Percentiles rank a stretch among this genome's conserved stretches.
phyloP scores from a whole-genome alignment of 441 rosid species.

The Aleurites moluccanus region DNA sequence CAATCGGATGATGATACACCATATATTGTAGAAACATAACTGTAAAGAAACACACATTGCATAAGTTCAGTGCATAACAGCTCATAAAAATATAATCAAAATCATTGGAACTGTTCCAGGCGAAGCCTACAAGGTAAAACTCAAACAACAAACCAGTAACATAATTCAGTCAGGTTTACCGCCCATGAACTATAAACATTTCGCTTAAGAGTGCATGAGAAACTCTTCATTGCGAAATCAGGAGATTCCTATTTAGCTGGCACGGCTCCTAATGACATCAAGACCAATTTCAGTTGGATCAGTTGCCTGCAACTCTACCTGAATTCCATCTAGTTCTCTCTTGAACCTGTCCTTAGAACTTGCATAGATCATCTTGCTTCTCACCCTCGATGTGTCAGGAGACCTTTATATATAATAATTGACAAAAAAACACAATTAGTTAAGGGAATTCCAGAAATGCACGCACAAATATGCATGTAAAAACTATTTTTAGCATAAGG shows the following conservation, averaged over 20 bases:
- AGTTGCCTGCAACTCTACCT: constrained; percentile 67
- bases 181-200: constrained; percentile 45
- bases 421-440: background rate
- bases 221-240: constrained; percentile 13
- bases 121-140: constrained; percentile 25
- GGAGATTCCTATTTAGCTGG: constrained; percentile 31
- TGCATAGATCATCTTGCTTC: constrained; percentile 74
- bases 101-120: constrained; percentile 25
- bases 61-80: constrained; percentile 29
- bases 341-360: constrained; percentile 70
- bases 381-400: constrained; percentile 55
- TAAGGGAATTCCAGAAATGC: background rate
- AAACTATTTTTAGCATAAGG: background rate
- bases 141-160: constrained; percentile 36
- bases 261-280: constrained; percentile 59
- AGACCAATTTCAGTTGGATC: constrained; percentile 74
- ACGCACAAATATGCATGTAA: background rate
- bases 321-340: constrained; percentile 62
- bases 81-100: constrained; percentile 27
- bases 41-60: constrained; percentile 28
- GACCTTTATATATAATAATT: constrained; percentile 39
- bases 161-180: constrained; percentile 44
- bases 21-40: constrained; percentile 23
- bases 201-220: constrained; percentile 30
- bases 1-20: constrained; percentile 20